phyloP scores from a whole-genome alignment of 768 basidiomycete species.

The Rhodocollybia butyracea region DNA sequence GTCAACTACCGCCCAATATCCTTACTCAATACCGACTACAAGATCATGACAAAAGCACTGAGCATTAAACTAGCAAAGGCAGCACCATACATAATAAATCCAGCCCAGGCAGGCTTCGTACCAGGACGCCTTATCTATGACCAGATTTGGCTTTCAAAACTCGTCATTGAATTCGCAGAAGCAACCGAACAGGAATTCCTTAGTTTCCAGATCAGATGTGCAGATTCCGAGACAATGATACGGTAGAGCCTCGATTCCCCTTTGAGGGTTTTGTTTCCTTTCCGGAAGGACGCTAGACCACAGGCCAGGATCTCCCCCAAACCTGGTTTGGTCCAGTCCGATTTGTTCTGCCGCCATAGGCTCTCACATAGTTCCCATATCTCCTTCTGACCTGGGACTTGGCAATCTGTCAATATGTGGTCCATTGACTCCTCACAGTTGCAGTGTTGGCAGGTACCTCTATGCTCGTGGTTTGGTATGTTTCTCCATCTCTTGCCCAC shows the following conservation, averaged over 20 bases:
- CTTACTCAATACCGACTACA: conserved; percentile 15
- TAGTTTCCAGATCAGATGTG: too few relatives aligned
- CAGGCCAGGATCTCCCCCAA: background rate
- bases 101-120: conserved; percentile 24
- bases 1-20: conserved; percentile 22
- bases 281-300: background rate
- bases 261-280: background rate
- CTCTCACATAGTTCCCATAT: background rate
- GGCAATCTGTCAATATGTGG: too few relatives aligned
- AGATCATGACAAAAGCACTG: conserved; percentile 16
- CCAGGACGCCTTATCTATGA: conserved; percentile 17
- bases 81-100: conserved; percentile 17
- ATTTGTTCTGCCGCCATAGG: background rate
- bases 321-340: background rate
- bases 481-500: too few relatives aligned
- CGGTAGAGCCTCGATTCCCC: too few relatives aligned
- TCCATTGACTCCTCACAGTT: too few relatives aligned
- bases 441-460: too few relatives aligned
- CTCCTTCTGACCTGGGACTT: too few relatives aligned
- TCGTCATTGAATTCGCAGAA: conserved; percentile 13
- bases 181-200: conserved; percentile 15
- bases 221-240: too few relatives aligned
- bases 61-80: conserved; percentile 10
- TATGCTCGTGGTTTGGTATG: too few relatives aligned
- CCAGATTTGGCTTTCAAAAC: conserved; percentile 17